Conservation (phyloP, 345 rosid genomes). For the Rhizophora apiculata region DNA sequence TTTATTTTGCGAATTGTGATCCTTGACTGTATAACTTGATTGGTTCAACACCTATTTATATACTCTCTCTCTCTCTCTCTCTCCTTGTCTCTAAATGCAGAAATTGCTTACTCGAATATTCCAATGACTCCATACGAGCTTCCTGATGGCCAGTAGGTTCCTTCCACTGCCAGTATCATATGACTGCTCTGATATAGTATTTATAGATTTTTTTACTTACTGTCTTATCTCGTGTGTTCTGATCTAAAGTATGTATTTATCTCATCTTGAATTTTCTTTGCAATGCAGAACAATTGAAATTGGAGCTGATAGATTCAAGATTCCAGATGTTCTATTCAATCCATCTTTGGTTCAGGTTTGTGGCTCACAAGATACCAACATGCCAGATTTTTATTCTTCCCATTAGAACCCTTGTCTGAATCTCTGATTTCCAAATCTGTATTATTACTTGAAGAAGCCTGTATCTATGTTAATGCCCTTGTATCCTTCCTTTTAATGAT, state of each 20-base stretch:
- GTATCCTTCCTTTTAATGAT: no score
- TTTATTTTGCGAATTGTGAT: slow-evolving; percentile 1
- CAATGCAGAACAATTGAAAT: slow-evolving; percentile 82
- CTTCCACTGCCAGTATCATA: background rate
- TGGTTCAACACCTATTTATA: no score
- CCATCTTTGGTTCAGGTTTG: slow-evolving; percentile 79
- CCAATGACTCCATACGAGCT: slow-evolving; percentile 98
- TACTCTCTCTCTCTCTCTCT: slow-evolving; percentile 5
- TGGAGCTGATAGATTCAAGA: slow-evolving; percentile 95
- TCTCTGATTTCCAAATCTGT: no score
- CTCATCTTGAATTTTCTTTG: slow-evolving; percentile 11
- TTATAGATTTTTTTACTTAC: no score
- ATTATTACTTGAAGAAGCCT: no score
- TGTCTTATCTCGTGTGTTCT: no score
- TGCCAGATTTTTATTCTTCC: background rate
- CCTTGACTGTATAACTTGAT: no score
- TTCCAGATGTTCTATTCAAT: slow-evolving; percentile 93
- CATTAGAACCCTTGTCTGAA: no score
- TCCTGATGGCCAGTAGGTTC: slow-evolving; percentile 99
- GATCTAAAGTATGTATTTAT: background rate
- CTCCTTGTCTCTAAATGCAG: slow-evolving; percentile 35
- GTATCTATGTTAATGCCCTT: no score
- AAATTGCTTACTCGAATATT: slow-evolving; percentile 84
- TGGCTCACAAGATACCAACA: slow-evolving; percentile 6
- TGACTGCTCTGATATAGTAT: no score